Base-by-base conservation (phyloP, 2,329 filamentous ascomycete genomes). In the Fusarium longipes region DNA sequence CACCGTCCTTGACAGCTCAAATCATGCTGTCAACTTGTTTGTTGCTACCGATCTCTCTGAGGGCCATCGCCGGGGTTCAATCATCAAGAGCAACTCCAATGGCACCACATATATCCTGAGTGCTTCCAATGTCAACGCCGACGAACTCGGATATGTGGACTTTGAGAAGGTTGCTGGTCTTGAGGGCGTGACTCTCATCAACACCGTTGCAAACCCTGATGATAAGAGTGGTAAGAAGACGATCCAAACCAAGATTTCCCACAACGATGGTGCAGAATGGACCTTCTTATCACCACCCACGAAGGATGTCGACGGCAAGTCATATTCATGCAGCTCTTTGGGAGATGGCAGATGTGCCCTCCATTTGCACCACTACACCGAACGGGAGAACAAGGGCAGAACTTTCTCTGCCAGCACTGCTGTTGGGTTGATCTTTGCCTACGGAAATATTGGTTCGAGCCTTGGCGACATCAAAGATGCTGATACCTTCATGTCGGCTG, bases 61-160 rank as follows among this genome's bases (percentile, higher is more conserved):
- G 49, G 90, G 88, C 18, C 87, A 86, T 49, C 87, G 91, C 61
- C 93, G 92, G 72, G 96, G 96, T 35, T 91, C 91, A 24, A 93
- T 99, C 71, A 88, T 99, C 79, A 99, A 98, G 86, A 97, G 93
- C 75, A 99, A 99, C 82, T 97, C 93, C 73, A 98, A 99, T 75
- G 96, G 96, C 53, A 99, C 96, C 1, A 96, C 92, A 2, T 99
- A 97, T 74, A 92, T 97, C 14, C 82, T 97, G 67, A 96, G 92
- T 77, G 84, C 96, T 24, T 83, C 87, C 47, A 88, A 87, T 20
- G 93, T 98, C 75, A 97, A 98, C 78, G 87, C 93, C 70, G 89
- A 97, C 75, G 81, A 85, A 14, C 71, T 77, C 3, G 93, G 90
- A 40, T 97, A 90, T 74, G 95, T 97, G 42, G 96, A 99, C 76